These are phyloP conservation scores for Austroboletus olivaceoglutinosus DNA, from an alignment of 1,284 basidiomycete species.

Conservation along the genomic window DNA sequence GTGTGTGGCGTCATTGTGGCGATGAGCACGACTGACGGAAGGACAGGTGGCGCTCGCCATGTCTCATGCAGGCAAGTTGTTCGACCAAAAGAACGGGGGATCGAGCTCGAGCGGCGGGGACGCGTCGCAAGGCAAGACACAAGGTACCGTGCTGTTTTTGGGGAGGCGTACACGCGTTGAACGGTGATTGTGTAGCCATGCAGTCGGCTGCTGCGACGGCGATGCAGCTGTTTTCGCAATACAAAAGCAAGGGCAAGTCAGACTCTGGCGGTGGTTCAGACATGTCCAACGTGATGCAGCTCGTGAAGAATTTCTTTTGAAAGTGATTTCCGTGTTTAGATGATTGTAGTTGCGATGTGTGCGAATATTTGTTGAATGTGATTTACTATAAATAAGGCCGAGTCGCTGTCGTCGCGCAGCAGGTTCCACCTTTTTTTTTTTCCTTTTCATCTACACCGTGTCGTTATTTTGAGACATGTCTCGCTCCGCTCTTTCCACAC, in stretches of 20 bases:
- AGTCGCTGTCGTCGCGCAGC: not conserved
- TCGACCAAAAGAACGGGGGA: conserved; percentile 34
- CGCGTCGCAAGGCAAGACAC: conserved; percentile 23
- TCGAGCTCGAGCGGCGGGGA: conserved; percentile 3
- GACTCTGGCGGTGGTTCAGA: conserved; percentile 31
- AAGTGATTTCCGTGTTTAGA: no score
- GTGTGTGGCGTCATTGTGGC: conserved; percentile 14
- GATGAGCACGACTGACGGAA: conserved; percentile 1
- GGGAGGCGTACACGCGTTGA: not conserved
- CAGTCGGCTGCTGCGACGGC: conserved; percentile 33
- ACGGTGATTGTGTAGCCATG: conserved; percentile 23
- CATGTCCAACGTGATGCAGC: conserved; percentile 32
- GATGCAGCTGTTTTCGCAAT: conserved; percentile 29
- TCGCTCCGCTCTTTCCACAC: conserved; percentile 43
- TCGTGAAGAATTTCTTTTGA: conserved; percentile 11
- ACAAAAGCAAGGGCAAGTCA: conserved; percentile 28
- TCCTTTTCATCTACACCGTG: not conserved
- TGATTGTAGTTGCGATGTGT: not conserved
- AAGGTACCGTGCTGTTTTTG: conserved; percentile 21
- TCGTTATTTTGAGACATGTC: conserved; percentile 39
- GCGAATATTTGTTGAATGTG: conserved; percentile 3
- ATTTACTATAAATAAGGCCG: conserved; percentile 9
- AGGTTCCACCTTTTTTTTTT: not conserved
- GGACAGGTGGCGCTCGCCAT: conserved; percentile 31
- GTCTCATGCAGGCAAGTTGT: conserved; percentile 34